Evolutionary conservation across 768 basidiomycete genomes (phyloP).

Genomic region (Boletus rex-veris): DNA sequence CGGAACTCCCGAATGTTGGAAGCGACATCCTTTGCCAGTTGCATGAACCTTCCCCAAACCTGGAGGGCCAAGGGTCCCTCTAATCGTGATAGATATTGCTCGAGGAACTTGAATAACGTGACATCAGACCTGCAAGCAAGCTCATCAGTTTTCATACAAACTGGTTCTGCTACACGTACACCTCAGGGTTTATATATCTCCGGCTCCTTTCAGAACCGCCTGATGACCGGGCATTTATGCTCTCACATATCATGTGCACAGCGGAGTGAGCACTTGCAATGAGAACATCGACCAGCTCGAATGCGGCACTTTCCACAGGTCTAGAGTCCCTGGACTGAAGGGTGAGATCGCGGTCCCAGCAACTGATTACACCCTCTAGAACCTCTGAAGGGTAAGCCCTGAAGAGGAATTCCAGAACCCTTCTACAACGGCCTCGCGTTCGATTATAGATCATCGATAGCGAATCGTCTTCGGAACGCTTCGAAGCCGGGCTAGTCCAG

Average conservation of each 20-base stretch:
- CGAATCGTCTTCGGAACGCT: conserved; percentile 63
- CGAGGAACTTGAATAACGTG: conserved; percentile 80
- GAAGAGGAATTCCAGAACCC: conserved; percentile 84
- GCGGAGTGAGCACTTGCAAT: conserved; percentile 81
- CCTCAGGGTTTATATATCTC: conserved; percentile 59
- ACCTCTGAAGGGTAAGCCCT: conserved; percentile 77
- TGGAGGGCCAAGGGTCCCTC: conserved; percentile 93
- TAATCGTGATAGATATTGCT: conserved; percentile 75
- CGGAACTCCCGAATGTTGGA: conserved; percentile 65
- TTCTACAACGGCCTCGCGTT: conserved; percentile 64
- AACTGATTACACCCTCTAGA: conserved; percentile 76
- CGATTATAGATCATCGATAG: conserved; percentile 64
- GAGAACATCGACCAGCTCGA: conserved; percentile 81
- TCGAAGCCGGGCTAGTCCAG: conserved; percentile 45
- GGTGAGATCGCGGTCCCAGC: conserved; percentile 64
- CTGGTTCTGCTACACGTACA: conserved; percentile 44
- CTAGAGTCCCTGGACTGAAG: conserved; percentile 43
- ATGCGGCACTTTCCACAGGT: conserved; percentile 50
- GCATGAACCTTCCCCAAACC: conserved; percentile 80
- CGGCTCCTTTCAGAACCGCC: conserved; percentile 54
- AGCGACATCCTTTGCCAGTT: conserved; percentile 76
- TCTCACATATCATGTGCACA: conserved; percentile 87
- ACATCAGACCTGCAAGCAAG: conserved; percentile 59
- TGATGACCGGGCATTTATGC: conserved; percentile 59
- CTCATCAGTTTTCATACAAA: conserved; percentile 1